phyloP scores from a whole-genome alignment of 2,329 filamentous ascomycete species.

The Fusarium longipes region DNA sequence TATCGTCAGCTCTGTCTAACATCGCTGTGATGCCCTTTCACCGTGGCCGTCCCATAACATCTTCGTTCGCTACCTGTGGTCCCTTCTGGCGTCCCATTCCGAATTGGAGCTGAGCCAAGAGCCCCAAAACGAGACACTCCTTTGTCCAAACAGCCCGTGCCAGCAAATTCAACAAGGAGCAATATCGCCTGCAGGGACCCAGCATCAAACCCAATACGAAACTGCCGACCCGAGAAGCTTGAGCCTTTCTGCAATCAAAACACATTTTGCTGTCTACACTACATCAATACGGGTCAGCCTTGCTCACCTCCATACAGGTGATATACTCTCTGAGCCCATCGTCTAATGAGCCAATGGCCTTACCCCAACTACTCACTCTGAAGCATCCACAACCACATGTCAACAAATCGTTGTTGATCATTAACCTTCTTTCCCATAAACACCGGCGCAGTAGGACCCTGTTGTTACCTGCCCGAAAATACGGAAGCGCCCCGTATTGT shows the following conservation, averaged over 20 bases:
- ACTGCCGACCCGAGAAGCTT: neutral
- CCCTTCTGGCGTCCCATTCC: constrained; percentile 6
- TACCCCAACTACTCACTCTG: constrained; percentile 18
- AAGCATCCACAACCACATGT: constrained; percentile 14
- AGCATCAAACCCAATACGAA: neutral
- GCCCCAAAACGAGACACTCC: neutral
- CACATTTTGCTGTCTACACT: neutral
- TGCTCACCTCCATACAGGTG: neutral
- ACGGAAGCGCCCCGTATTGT: neutral
- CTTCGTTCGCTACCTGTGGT: neutral
- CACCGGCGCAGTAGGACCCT: neutral
- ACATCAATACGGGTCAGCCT: neutral
- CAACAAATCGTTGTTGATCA: neutral
- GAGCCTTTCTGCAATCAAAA: neutral
- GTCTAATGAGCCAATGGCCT: constrained; percentile 36
- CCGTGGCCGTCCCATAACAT: neutral
- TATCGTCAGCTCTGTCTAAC: neutral
- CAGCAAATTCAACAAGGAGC: neutral
- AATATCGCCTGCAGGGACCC: neutral
- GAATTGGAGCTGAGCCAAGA: constrained; percentile 6
- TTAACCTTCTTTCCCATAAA: constrained; percentile 6
- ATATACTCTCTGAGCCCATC: constrained; percentile 9
- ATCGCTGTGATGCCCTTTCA: constrained; percentile 18
- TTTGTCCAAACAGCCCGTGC: neutral
- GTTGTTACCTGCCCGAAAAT: neutral